Base-by-base conservation (phyloP, 768 basidiomycete genomes). In the Mycena rebaudengoi region DNA sequence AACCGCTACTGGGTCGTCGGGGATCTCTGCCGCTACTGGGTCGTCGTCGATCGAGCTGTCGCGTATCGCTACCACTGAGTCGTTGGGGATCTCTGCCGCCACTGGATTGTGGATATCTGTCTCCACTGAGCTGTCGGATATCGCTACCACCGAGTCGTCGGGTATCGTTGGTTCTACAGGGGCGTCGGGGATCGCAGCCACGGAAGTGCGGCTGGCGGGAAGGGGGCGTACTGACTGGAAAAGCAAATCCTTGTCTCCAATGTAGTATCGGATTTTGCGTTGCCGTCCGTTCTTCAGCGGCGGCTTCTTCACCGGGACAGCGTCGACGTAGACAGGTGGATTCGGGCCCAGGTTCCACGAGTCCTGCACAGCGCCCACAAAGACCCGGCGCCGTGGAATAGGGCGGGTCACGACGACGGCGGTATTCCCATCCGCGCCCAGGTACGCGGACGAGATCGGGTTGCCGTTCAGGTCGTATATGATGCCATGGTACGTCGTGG, bases 391-490 rank as follows among this genome's bases (percentile, higher is more conserved):
- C 5, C 37, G 32, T 6, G 5, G 25, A 3, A 37, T 12, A 12
- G 40, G 52, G 3, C 44, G 8, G 4, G 64, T 33, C 8, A 59
- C 41, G 40, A 56, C 32, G 14, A 50, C 37, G 2, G 30, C 4
- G 5, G 26, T 25, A 48, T 67, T 25, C 0, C 57, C 62, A 23
- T 67, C 66, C 35, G 39, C 62, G n/a, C 56, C 62, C 14, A 53
- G 28, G 32, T 33, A 68, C 1, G 62, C 58, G 8, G 8, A 18
- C 8, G 48, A 62, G 23, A 68, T 39, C 13, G 53, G 62, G 30
- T 23, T 44, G 20, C 62, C 62, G n/a, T 10, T 35, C 10, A 54
- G 18, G 39, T 68, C 50, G 62, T 64, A 68, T 41, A 68, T 56
- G 32, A 46, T 64, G 1, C 62, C 58, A n/a, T 41, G 45, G 43